Percentiles rank a stretch among this genome's conserved stretches.
phyloP scores from a whole-genome alignment of 2,329 filamentous ascomycete genomes.

The Cryoendolithus antarcticus region DNA sequence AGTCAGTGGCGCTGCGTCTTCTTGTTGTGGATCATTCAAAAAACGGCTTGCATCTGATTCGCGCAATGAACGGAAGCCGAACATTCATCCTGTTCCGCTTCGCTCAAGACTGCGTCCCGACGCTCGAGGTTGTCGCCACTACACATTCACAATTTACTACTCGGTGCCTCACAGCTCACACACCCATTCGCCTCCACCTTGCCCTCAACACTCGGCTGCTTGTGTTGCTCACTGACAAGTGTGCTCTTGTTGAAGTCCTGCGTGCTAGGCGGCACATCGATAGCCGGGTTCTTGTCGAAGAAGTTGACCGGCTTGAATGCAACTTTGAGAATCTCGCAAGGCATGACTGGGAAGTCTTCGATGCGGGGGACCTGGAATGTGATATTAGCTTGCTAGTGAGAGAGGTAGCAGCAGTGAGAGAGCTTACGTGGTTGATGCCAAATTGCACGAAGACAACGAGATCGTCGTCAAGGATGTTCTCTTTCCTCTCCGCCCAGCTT shows the following conservation, averaged over 20 bases:
- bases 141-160: conserved; percentile 2
- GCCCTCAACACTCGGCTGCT: conserved; percentile 21
- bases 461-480: conserved; percentile 43
- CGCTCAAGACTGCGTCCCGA: too few relatives aligned
- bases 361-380: conserved; percentile 31
- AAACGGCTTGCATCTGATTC: too few relatives aligned
- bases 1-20: too few relatives aligned
- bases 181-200: conserved; percentile 24
- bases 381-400: conserved; percentile 3
- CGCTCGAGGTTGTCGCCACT: too few relatives aligned
- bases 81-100: too few relatives aligned
- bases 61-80: too few relatives aligned
- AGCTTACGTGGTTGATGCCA: conserved; percentile 39
- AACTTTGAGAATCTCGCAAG: conserved; percentile 45
- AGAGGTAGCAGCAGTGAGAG: neutral
- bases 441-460: conserved; percentile 47
- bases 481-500: conserved; percentile 39
- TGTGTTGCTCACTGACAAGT: conserved; percentile 19
- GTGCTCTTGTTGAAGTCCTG: conserved; percentile 35
- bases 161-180: conserved; percentile 1
- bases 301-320: conserved; percentile 47
- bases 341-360: conserved; percentile 50
- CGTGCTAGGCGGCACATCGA: conserved; percentile 42
- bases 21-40: too few relatives aligned
- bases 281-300: conserved; percentile 45